Percentiles rank a stretch among this genome's conserved stretches.
Conservation (phyloP, 495 filamentous ascomycete species). For the Lophiostoma macrostomum region DNA sequence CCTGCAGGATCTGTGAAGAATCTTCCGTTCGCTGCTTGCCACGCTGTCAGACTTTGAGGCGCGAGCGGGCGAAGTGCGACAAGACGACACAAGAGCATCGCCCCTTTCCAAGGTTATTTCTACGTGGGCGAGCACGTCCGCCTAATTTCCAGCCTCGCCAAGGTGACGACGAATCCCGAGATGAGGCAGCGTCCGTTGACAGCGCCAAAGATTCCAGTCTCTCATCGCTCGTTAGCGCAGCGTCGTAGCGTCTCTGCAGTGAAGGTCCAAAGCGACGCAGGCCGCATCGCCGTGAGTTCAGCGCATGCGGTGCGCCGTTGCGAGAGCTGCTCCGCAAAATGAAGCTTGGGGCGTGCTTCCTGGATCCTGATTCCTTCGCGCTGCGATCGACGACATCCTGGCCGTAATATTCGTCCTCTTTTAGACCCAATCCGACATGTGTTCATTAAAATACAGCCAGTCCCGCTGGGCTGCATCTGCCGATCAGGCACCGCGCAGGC, state of each 20-base stretch:
- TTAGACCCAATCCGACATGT: constrained; percentile 1
- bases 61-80: too few species aligned
- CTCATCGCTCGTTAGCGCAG: too few species aligned
- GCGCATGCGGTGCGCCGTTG: neutral
- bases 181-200: neutral
- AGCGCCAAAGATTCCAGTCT: too few species aligned
- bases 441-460: neutral
- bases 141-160: constrained; percentile 28
- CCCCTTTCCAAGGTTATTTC: constrained; percentile 4
- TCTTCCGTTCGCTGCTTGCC: constrained; percentile 15
- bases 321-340: neutral
- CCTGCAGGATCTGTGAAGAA: neutral
- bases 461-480: neutral
- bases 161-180: constrained; percentile 4
- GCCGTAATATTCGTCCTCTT: constrained; percentile 23
- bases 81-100: neutral
- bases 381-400: constrained; percentile 7
- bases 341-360: neutral
- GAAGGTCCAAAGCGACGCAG: neutral
- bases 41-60: neutral
- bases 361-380: neutral
- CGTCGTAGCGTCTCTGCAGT: too few species aligned
- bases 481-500: constrained; percentile 15
- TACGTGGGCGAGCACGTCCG: constrained; percentile 7
- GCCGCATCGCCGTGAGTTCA: neutral